Evolutionary conservation across 2,329 filamentous ascomycete species (phyloP).

Genomic region (Trichoderma citrinoviride): DNA sequence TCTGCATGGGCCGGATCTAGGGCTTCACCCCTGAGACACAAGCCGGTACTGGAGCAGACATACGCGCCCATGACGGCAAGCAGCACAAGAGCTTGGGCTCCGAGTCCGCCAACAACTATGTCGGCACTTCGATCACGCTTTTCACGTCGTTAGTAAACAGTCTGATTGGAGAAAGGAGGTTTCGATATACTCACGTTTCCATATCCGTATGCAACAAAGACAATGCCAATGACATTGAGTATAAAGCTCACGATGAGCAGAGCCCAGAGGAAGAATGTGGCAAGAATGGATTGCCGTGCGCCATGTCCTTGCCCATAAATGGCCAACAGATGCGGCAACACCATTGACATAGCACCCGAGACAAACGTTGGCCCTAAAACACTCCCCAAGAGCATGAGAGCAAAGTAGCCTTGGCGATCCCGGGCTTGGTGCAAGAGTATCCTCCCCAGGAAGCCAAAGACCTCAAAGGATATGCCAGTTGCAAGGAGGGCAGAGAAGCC

Average conservation of each 20-base stretch:
- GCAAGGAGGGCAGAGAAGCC: slow-evolving; percentile 42
- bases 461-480: slow-evolving; percentile 43
- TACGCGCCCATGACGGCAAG: slow-evolving; percentile 40
- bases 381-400: slow-evolving; percentile 47
- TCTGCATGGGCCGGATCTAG: slow-evolving; percentile 40
- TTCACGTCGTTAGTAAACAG: slow-evolving; percentile 22
- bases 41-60: slow-evolving; percentile 41
- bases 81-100: slow-evolving; percentile 43
- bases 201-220: slow-evolving; percentile 40
- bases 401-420: slow-evolving; percentile 39
- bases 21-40: slow-evolving; percentile 38
- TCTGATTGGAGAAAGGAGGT: too few species aligned
- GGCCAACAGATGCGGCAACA: slow-evolving; percentile 46
- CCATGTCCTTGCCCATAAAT: slow-evolving; percentile 47
- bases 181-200: slow-evolving; percentile 29
- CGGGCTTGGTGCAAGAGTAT: slow-evolving; percentile 40
- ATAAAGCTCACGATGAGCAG: slow-evolving; percentile 37
- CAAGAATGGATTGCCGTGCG: slow-evolving; percentile 36
- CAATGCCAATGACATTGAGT: slow-evolving; percentile 42
- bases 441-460: slow-evolving; percentile 47
- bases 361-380: slow-evolving; percentile 48
- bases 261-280: slow-evolving; percentile 36
- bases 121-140: slow-evolving; percentile 37
- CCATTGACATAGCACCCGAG: slow-evolving; percentile 43
- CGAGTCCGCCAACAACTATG: slow-evolving; percentile 46